Evolutionary conservation across 306 rosid genomes (phyloP).

Genomic region (Pachyrhizus erosus): DNA sequence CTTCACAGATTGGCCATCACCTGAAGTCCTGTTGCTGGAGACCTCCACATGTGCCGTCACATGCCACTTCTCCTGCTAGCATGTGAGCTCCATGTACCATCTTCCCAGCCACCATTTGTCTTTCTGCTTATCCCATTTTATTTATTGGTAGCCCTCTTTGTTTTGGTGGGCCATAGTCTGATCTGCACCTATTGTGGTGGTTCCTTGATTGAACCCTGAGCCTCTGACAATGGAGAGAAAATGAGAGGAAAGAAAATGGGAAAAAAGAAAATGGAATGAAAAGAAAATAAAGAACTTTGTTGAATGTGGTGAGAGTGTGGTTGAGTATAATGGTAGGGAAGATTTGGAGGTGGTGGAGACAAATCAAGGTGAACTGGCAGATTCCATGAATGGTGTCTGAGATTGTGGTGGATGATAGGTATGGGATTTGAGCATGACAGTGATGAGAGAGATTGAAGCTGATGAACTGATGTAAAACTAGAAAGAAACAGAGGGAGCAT

Average conservation of each 20-base stretch:
- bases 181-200: background rate
- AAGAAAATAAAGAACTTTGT: background rate
- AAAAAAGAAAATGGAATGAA: background rate
- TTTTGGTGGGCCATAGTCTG: background rate
- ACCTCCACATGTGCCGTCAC: background rate
- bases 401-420: background rate
- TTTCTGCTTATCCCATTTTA: background rate
- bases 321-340: background rate
- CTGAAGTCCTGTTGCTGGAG: background rate
- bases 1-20: background rate
- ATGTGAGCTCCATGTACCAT: background rate
- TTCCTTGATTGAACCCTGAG: background rate
- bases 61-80: background rate
- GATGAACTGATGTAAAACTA: background rate
- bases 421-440: background rate
- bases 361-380: background rate
- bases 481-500: background rate
- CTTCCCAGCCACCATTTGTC: background rate
- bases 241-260: background rate
- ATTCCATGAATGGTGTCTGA: background rate
- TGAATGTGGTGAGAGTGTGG: background rate
- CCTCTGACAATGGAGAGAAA: background rate
- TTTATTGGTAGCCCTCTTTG: background rate
- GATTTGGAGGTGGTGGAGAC: background rate
- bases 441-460: background rate